Evolutionary conservation across 306 rosid species (phyloP).

Genomic region (Inga oerstediana): DNA sequence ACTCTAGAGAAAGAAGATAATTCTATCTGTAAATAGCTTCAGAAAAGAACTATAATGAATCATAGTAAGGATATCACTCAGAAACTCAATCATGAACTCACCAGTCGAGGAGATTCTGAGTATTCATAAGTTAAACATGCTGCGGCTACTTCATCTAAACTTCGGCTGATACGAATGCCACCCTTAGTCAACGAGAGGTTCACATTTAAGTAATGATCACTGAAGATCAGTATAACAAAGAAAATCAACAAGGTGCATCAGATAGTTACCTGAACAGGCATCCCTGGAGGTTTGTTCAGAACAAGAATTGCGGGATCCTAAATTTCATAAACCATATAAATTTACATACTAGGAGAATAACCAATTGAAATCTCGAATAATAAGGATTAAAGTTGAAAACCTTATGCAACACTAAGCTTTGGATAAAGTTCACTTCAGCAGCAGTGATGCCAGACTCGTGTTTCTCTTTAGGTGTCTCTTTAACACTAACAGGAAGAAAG

Average conservation of each 20-base stretch:
- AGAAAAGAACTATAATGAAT: slow-evolving; percentile 12
- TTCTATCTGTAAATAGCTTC: not conserved
- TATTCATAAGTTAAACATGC: slow-evolving; percentile 68
- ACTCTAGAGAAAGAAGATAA: not conserved
- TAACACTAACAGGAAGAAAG: slow-evolving; percentile 69
- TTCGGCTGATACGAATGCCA: slow-evolving; percentile 70
- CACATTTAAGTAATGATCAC: slow-evolving; percentile 16
- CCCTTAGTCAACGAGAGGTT: slow-evolving; percentile 58
- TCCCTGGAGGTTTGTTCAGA: slow-evolving; percentile 88
- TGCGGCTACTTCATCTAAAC: slow-evolving; percentile 83
- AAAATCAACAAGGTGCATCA: not conserved
- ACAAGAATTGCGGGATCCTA: slow-evolving; percentile 82
- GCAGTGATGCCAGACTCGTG: slow-evolving; percentile 46
- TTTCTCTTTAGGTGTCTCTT: slow-evolving; percentile 42
- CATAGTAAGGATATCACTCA: not conserved
- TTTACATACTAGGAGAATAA: slow-evolving; percentile 13
- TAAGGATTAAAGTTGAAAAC: slow-evolving; percentile 42
- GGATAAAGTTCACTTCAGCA: slow-evolving; percentile 59
- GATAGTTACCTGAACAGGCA: slow-evolving; percentile 82
- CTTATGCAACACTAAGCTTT: slow-evolving; percentile 65
- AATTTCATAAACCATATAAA: slow-evolving; percentile 14
- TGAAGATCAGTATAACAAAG: not conserved
- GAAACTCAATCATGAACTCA: slow-evolving; percentile 41
- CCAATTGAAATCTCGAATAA: not conserved
- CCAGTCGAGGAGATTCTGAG: slow-evolving; percentile 83